These are phyloP conservation scores for Microsporum ferrugineum DNA, from an alignment of 2,329 filamentous ascomycete genomes.

Conservation along the genomic window DNA sequence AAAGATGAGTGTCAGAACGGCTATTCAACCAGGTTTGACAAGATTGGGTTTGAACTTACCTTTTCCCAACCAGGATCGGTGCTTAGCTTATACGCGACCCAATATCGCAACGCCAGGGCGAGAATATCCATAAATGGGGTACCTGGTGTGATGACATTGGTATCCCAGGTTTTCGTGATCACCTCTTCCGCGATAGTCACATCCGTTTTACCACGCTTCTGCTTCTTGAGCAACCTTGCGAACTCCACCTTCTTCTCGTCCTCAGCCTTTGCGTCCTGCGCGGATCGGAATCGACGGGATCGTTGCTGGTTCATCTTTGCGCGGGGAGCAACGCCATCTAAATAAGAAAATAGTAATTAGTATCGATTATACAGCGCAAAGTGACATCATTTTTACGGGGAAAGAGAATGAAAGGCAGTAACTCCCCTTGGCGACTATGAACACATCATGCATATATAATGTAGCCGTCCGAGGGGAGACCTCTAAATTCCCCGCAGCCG, in stretches of 20 bases:
- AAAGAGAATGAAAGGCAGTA: slow-evolving; percentile 12
- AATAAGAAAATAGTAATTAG: slow-evolving; percentile 20
- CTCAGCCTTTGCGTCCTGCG: slow-evolving; percentile 88
- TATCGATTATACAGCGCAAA: background rate
- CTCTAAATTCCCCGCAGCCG: slow-evolving; percentile 9
- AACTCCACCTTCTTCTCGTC: slow-evolving; percentile 84
- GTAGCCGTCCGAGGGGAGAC: slow-evolving; percentile 21
- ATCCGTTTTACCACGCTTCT: slow-evolving; percentile 55
- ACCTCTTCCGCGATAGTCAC: slow-evolving; percentile 50
- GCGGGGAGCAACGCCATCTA: slow-evolving; percentile 90
- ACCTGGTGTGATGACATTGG: slow-evolving; percentile 78
- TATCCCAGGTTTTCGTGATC: slow-evolving; percentile 85
- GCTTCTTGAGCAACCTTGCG: slow-evolving; percentile 68
- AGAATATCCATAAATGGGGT: slow-evolving; percentile 98
- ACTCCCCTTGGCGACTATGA: slow-evolving; percentile 24
- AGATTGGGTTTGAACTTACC: slow-evolving; percentile 21
- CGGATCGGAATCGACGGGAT: slow-evolving; percentile 85
- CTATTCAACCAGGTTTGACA: background rate
- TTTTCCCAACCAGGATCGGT: slow-evolving; percentile 93
- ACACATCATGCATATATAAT: slow-evolving; percentile 19
- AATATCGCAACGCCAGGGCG: slow-evolving; percentile 80
- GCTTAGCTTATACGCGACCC: slow-evolving; percentile 95
- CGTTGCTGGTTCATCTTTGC: slow-evolving; percentile 99
- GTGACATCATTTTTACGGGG: background rate
- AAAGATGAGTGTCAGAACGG: slow-evolving; percentile 16